phyloP scores from a whole-genome alignment of 805 yeast genomes.

The Candida ponderosae region DNA sequence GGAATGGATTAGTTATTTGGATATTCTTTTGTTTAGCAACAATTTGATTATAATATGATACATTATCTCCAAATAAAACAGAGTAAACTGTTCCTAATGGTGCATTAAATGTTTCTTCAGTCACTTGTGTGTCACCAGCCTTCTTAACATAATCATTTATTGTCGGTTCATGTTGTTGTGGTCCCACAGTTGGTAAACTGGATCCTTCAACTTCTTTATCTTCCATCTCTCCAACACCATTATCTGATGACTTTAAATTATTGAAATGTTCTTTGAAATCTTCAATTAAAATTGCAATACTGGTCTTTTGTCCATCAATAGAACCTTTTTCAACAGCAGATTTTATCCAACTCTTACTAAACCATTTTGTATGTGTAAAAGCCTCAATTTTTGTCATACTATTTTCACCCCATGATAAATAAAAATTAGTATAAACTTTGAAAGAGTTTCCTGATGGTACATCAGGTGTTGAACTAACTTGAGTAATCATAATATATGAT shows the following conservation, averaged over 20 bases:
- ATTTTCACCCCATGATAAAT: constrained; percentile 54
- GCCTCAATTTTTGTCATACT: constrained; percentile 47
- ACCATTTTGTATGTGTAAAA: constrained; percentile 57
- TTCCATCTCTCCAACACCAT: constrained; percentile 10
- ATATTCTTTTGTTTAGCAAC: constrained; percentile 54
- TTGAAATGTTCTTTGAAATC: constrained; percentile 28
- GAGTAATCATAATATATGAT: constrained; percentile 40
- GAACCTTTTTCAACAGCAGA: constrained; percentile 71
- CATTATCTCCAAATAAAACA: constrained; percentile 56
- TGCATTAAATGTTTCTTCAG: constrained; percentile 42
- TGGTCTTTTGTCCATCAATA: constrained; percentile 62
- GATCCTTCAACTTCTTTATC: constrained; percentile 13
- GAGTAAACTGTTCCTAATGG: constrained; percentile 60
- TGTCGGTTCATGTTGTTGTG: constrained; percentile 38
- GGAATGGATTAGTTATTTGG: constrained; percentile 41
- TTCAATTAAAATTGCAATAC: constrained; percentile 38
- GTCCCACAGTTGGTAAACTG: constrained; percentile 25
- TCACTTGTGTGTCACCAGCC: constrained; percentile 43
- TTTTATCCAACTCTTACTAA: constrained; percentile 72
- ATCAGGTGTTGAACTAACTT: constrained; percentile 64
- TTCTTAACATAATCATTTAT: constrained; percentile 32
- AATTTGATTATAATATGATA: constrained; percentile 36
- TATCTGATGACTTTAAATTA: constrained; percentile 6
- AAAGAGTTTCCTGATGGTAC: constrained; percentile 76
- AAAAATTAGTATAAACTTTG: constrained; percentile 48